phyloP scores from a whole-genome alignment of 2,329 filamentous ascomycete genomes.

The Alternaria brassicicola region DNA sequence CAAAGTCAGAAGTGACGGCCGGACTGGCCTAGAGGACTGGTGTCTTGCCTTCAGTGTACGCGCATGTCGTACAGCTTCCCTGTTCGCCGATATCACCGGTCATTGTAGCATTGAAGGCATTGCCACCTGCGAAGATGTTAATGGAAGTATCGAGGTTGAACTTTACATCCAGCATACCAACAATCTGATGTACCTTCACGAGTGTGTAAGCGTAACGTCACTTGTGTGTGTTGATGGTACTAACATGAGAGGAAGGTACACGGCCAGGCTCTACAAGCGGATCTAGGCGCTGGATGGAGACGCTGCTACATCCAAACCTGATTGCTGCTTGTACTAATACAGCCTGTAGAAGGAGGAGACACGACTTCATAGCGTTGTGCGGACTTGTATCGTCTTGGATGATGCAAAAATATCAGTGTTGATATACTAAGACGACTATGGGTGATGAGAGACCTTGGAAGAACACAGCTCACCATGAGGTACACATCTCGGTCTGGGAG shows the following conservation, averaged over 20 bases:
- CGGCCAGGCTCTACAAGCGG: constrained; percentile 35
- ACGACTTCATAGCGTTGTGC: background rate
- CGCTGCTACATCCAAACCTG: constrained; percentile 29
- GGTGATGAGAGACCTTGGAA: background rate
- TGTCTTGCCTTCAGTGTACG: constrained; percentile 32
- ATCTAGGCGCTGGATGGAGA: constrained; percentile 31
- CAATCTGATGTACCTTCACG: constrained; percentile 21
- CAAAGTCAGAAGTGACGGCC: background rate
- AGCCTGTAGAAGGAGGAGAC: constrained; percentile 55
- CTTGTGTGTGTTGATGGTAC: background rate
- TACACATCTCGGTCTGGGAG: background rate
- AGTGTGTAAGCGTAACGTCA: background rate
- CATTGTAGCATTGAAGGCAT: constrained; percentile 29
- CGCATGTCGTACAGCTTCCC: constrained; percentile 24
- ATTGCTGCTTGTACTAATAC: constrained; percentile 18
- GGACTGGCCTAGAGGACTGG: background rate
- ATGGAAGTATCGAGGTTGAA: background rate
- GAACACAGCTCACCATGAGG: background rate
- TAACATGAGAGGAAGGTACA: constrained; percentile 29
- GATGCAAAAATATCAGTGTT: background rate
- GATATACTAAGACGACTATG: background rate
- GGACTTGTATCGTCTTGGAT: background rate
- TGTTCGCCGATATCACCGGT: constrained; percentile 16
- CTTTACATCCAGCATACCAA: constrained; percentile 1
- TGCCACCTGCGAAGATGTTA: constrained; percentile 15